Percentiles rank a stretch among this genome's conserved stretches.
These are phyloP conservation scores for Barnettozyma sp. DNA, from an alignment of 805 yeast species.

Conservation along the genomic window DNA sequence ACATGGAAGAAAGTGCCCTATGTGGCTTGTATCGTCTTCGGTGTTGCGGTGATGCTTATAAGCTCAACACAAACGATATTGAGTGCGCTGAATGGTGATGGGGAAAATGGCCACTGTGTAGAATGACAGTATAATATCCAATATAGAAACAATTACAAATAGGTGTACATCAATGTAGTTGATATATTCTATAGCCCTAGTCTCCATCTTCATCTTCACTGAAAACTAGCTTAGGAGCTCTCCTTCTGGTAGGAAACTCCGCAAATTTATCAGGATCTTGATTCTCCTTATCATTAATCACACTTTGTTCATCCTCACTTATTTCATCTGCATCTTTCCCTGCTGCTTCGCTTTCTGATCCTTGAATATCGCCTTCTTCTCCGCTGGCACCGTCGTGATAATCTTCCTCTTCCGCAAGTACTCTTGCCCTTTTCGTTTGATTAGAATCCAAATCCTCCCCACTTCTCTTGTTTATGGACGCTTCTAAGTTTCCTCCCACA, in stretches of 20 bases:
- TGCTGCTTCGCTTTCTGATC: no score
- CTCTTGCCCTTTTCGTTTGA: constrained; percentile 5
- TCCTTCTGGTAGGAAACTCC: constrained; percentile 2
- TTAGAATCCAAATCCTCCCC: constrained; percentile 10
- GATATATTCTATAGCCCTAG: neutral
- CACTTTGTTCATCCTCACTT: no score
- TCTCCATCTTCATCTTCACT: constrained; percentile 15
- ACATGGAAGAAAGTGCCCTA: constrained; percentile 45
- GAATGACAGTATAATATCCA: no score
- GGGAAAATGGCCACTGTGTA: constrained; percentile 17
- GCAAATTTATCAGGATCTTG: constrained; percentile 6
- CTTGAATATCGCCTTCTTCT: neutral
- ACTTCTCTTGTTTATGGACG: constrained; percentile 4
- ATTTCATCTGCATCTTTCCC: no score
- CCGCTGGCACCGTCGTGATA: neutral
- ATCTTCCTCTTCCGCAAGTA: constrained; percentile 5
- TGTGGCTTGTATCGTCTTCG: constrained; percentile 59
- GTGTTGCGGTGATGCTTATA: constrained; percentile 67
- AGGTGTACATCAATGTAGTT: neutral
- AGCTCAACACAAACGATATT: constrained; percentile 72
- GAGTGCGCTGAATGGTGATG: constrained; percentile 21
- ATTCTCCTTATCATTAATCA: constrained; percentile 3
- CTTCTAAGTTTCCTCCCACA: no score
- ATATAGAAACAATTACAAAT: no score
- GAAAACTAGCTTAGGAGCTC: constrained; percentile 7